Conservation (phyloP, 2,329 filamentous ascomycete genomes). For the Microdochium paspali region DNA sequence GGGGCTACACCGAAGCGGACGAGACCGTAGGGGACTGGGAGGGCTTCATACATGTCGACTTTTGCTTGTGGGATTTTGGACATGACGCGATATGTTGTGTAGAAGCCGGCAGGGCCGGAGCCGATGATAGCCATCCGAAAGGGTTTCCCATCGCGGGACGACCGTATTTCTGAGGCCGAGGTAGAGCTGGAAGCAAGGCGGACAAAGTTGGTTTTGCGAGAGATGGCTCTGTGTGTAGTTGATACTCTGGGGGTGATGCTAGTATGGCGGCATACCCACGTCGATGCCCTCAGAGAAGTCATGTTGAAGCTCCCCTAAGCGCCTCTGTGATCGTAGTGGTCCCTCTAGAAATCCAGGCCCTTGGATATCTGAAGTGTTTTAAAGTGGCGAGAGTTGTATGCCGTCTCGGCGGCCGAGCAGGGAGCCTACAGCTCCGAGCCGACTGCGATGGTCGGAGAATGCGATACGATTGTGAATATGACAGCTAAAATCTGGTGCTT, state of each 20-base stretch:
- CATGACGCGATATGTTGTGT: slow-evolving; percentile 81
- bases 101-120: slow-evolving; percentile 93
- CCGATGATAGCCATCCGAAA: slow-evolving; percentile 83
- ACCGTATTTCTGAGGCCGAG: slow-evolving; percentile 3
- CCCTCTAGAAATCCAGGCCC: too few species aligned
- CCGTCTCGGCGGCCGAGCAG: too few species aligned
- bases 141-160: slow-evolving; percentile 29
- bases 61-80: slow-evolving; percentile 59
- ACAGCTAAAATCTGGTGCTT: too few species aligned
- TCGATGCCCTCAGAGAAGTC: background rate
- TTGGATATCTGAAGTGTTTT: too few species aligned
- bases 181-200: background rate
- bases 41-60: slow-evolving; percentile 92
- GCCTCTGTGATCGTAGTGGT: too few species aligned
- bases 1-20: slow-evolving; percentile 95
- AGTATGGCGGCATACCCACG: background rate
- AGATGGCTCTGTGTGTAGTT: background rate
- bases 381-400: too few species aligned
- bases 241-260: background rate
- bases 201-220: background rate
- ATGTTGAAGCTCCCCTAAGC: too few species aligned
- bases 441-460: too few species aligned
- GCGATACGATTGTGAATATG: too few species aligned
- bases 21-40: slow-evolving; percentile 87
- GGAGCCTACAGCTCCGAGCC: too few species aligned